A percentile compares a stretch with the other conserved stretches of the same genome.
Evolutionary conservation across 345 rosid genomes (phyloP).

Genomic region (Boechera stricta): DNA sequence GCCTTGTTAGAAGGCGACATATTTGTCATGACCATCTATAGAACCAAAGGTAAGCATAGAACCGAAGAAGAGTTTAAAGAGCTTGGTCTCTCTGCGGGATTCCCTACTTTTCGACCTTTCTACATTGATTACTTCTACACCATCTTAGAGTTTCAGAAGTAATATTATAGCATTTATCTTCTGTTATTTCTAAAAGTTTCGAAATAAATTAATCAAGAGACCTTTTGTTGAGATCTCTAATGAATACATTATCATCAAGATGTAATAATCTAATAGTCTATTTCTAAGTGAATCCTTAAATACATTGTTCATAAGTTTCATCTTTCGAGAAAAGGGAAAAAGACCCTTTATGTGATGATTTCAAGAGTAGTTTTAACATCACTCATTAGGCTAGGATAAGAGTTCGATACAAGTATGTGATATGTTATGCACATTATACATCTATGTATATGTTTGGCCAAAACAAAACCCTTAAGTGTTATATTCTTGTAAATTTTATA

Average conservation of each 20-base stretch:
- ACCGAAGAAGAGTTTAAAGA: constrained; percentile 71
- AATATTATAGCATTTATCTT: constrained; percentile 7
- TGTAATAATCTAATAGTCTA: background rate
- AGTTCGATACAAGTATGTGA: background rate
- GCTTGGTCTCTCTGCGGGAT: constrained; percentile 71
- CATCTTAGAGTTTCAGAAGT: constrained; percentile 80
- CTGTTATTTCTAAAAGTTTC: background rate
- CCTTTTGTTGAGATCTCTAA: constrained; percentile 10
- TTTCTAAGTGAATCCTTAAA: background rate
- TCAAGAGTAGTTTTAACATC: too few relatives aligned
- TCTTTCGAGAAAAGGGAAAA: constrained; percentile 9
- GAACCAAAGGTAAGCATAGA: constrained; percentile 81
- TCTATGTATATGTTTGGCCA: background rate
- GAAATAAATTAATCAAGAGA: background rate
- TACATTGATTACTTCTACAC: constrained; percentile 69
- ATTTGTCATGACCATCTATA: constrained; percentile 80
- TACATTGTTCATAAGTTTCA: constrained; percentile 1
- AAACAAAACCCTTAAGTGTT: background rate
- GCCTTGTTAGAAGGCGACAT: constrained; percentile 84
- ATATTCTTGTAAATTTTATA: background rate
- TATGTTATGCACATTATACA: too few relatives aligned
- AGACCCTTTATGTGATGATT: too few relatives aligned
- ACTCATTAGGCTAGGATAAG: too few relatives aligned
- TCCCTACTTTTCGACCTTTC: constrained; percentile 57
- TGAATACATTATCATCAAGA: constrained; percentile 23